Conservation (phyloP, 768 basidiomycete genomes). For the Serpula lacrymans region DNA sequence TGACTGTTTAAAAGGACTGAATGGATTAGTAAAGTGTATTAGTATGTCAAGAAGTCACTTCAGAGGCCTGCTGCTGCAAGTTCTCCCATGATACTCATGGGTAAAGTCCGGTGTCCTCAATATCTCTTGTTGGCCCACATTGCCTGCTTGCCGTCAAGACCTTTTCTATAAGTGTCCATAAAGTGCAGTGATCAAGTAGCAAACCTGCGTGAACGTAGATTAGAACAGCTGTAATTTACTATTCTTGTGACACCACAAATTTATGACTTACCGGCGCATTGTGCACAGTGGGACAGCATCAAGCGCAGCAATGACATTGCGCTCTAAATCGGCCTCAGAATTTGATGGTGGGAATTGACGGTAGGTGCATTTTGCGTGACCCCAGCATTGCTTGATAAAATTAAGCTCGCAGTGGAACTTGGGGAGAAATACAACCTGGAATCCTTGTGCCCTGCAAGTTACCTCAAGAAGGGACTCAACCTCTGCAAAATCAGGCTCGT, state of each 20-base stretch:
- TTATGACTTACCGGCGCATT: too few relatives aligned
- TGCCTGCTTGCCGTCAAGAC: conserved; percentile 17
- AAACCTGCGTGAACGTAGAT: conserved; percentile 16
- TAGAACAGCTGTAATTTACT: too few relatives aligned
- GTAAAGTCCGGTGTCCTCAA: conserved; percentile 15
- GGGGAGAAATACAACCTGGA: conserved; percentile 22
- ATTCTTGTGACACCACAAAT: too few relatives aligned
- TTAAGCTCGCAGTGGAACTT: conserved; percentile 39
- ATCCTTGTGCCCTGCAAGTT: conserved; percentile 17
- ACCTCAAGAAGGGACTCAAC: conserved; percentile 31
- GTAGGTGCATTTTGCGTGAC: conserved; percentile 20
- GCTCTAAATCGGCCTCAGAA: conserved; percentile 15
- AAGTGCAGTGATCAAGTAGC: conserved; percentile 18
- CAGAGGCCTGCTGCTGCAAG: too few relatives aligned
- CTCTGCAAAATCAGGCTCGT: conserved; percentile 4
- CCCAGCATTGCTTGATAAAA: conserved; percentile 32
- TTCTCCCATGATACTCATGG: too few relatives aligned
- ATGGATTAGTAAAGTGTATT: too few relatives aligned
- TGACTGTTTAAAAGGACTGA: too few relatives aligned
- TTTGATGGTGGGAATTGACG: conserved; percentile 9
- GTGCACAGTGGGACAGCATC: conserved; percentile 11
- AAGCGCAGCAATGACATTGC: conserved; percentile 12
- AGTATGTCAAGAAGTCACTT: too few relatives aligned
- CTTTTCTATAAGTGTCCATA: conserved; percentile 22
- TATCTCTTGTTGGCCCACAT: conserved; percentile 25